Evolutionary conservation across 208 protist species (phyloP).

Genomic region (Crithidia bombi): DNA sequence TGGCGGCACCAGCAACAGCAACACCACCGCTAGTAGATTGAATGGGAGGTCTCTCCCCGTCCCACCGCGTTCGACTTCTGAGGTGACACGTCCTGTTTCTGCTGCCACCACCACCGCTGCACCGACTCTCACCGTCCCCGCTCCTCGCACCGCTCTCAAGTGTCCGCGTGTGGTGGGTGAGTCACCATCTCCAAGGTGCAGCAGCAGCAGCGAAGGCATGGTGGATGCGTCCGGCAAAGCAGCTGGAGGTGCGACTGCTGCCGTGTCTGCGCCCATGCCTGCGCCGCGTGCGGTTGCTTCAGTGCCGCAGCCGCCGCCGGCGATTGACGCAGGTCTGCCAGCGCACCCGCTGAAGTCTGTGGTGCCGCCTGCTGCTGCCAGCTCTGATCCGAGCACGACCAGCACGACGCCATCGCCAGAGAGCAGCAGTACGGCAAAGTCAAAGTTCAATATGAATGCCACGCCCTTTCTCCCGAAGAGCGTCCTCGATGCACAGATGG

Average conservation of each 20-base stretch:
- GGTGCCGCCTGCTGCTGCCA: background rate
- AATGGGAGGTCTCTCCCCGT: background rate
- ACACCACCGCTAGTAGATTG: no score
- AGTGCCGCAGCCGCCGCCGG: slow-evolving; percentile 25
- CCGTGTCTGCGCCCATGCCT: background rate
- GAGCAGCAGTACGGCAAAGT: slow-evolving; percentile 21
- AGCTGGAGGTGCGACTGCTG: background rate
- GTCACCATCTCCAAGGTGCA: background rate
- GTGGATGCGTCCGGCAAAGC: background rate
- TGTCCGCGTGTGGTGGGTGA: slow-evolving; percentile 24
- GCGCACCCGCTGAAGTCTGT: background rate
- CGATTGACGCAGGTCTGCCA: slow-evolving; percentile 17
- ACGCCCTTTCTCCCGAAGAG: slow-evolving; percentile 19
- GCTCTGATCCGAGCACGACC: slow-evolving; percentile 4
- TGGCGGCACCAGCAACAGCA: background rate
- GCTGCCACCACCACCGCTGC: background rate
- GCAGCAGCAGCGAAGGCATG: background rate
- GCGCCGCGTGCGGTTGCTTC: background rate
- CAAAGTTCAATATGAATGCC: slow-evolving; percentile 27
- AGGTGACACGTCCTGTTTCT: background rate
- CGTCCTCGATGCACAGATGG: slow-evolving; percentile 23
- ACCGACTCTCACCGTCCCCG: background rate
- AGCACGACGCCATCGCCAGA: slow-evolving; percentile 15
- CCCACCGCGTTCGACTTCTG: background rate
- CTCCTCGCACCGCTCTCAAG: slow-evolving; percentile 5